Evolutionary conservation across 805 yeast genomes (phyloP).

Genomic region (Scheffersomyces ergatensis): DNA sequence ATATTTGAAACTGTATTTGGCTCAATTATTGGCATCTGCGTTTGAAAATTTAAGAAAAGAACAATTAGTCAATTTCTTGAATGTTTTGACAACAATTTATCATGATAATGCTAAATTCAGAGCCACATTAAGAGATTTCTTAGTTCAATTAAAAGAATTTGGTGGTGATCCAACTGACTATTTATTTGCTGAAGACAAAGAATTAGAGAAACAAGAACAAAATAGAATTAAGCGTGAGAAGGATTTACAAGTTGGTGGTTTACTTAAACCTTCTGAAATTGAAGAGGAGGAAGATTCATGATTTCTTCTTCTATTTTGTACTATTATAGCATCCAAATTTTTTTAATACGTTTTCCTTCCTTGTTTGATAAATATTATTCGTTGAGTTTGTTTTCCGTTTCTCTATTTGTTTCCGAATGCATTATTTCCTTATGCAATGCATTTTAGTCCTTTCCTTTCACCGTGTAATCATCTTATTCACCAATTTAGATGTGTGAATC

Average conservation of each 20-base stretch:
- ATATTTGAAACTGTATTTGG: conserved; percentile 77
- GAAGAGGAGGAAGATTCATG: conserved; percentile 65
- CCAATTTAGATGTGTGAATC: too few species aligned
- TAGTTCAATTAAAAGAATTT: conserved; percentile 90
- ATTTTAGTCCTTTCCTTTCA: too few species aligned
- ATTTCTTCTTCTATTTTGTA: too few species aligned
- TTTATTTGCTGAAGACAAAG: conserved; percentile 90
- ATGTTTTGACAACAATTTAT: conserved; percentile 71
- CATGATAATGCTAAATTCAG: conserved; percentile 74
- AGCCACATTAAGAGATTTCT: conserved; percentile 87
- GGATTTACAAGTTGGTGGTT: conserved; percentile 87
- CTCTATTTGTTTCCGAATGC: too few species aligned
- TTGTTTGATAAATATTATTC: too few species aligned
- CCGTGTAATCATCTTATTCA: too few species aligned
- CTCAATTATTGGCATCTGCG: conserved; percentile 79
- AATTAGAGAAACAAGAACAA: conserved; percentile 68
- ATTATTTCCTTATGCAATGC: too few species aligned
- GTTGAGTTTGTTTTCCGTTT: too few species aligned
- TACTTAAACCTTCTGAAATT: conserved; percentile 91
- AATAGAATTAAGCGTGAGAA: conserved; percentile 69
- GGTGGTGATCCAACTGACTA: conserved; percentile 97
- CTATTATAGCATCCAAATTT: too few species aligned
- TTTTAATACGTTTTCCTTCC: too few species aligned
- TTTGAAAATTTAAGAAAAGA: conserved; percentile 86
- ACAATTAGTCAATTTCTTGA: conserved; percentile 79